Evolutionary conservation across 345 rosid species (phyloP), one percentile per base, ranked within the genome.

Genomic region (Populus simonii): DNA sequence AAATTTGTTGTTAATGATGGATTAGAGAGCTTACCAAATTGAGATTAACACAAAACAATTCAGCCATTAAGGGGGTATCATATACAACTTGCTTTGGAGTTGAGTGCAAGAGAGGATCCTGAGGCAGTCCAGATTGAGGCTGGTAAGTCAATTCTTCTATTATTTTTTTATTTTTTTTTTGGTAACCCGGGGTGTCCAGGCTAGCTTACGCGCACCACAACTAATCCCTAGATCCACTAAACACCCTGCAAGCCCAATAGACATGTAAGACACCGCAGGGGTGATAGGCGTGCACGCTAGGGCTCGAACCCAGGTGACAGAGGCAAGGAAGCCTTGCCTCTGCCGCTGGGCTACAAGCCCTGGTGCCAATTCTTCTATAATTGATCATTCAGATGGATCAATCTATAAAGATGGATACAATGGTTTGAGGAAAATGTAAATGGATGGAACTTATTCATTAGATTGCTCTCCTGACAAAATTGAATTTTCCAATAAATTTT

Each of bases 21-120:
- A 2, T 36, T 68, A 47, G 53, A 51, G 67, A 17, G 16, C 66
- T 33, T 12, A 6, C n/a, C 33, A 10, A 23, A 75, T 57, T 70
- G 33, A 29, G 33, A 35, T 29, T 62, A 18, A 22, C 74, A 20
- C 39, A 68, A 47, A 39, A 16, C 55, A 8, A 25, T 77, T 47
- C 33, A 38, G 35, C 33, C 73, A 12, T 36, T 29, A 43, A 29
- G 0, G 81, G 95, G 92, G 83, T 93, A 88, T 87, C 98, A 94
- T 83, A 90, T 92, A 81, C 95, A 94, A 82, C 61, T 90, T 86
- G 97, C 98, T 81, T 72, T 93, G 76, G 94, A 94, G 85, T 78
- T 94, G 86, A 94, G 98, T 86, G 95, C 97, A 10, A 94, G 86
- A 80, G 98, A 94, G 89, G 98, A 94, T 85, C 98, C 97, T 72